Percentiles rank a stretch among this genome's conserved stretches.
Evolutionary conservation across 306 rosid species (phyloP).

Genomic region (Prunus davidiana): DNA sequence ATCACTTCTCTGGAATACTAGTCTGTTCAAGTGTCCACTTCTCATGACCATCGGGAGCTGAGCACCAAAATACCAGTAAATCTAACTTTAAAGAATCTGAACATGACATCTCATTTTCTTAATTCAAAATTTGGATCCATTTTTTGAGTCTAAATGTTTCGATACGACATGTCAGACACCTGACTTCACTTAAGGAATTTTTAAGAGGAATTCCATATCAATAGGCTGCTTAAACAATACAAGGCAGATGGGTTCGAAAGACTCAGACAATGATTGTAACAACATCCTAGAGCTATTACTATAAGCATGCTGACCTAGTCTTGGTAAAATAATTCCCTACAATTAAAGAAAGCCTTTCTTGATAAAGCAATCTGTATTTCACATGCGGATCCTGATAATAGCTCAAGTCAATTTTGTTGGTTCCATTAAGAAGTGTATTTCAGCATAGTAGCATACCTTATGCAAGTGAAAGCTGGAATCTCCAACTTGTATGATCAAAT

Average conservation of each 20-base stretch:
- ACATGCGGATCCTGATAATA: no score
- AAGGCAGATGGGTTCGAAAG: not conserved
- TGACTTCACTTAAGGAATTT: no score
- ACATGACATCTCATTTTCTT: not conserved
- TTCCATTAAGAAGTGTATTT: not conserved
- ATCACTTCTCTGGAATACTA: conserved; percentile 49
- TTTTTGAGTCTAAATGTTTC: not conserved
- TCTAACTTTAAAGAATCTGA: conserved; percentile 6
- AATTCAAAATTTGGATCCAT: not conserved
- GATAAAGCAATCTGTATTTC: no score
- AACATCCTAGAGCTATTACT: not conserved
- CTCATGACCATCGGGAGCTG: conserved; percentile 77
- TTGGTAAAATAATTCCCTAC: not conserved
- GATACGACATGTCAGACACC: not conserved
- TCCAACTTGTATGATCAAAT: conserved; percentile 65
- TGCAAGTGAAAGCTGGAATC: conserved; percentile 72
- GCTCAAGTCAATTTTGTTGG: not conserved
- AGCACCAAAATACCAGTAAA: not conserved
- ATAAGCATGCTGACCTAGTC: not conserved
- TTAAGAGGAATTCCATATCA: not conserved
- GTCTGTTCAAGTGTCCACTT: conserved; percentile 70
- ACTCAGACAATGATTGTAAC: not conserved
- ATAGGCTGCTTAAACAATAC: not conserved
- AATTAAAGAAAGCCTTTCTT: not conserved
- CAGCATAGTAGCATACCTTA: conserved; percentile 49